Percentiles rank a stretch among this genome's conserved stretches.
Conservation (phyloP, 2,329 filamentous ascomycete species). For the Geosmithia flava region DNA sequence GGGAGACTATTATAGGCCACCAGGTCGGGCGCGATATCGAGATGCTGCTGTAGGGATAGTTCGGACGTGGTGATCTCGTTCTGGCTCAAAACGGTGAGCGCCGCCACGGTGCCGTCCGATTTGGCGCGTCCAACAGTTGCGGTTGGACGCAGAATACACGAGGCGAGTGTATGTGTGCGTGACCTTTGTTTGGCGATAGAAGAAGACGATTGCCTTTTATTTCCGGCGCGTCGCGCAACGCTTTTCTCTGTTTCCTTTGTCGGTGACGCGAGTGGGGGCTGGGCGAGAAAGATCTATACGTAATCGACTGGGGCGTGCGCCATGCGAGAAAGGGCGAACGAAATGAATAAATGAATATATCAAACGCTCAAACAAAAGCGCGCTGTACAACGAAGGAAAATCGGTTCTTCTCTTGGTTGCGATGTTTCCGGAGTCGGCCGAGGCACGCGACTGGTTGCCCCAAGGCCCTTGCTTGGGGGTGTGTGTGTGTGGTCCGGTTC, state of each 20-base stretch:
- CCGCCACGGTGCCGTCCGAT: slow-evolving; percentile 36
- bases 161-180: not conserved
- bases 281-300: too few relatives aligned
- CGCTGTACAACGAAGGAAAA: too few relatives aligned
- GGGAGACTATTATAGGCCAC: slow-evolving; percentile 32
- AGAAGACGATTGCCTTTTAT: too few relatives aligned
- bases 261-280: too few relatives aligned
- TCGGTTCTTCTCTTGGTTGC: too few relatives aligned
- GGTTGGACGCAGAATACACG: too few relatives aligned
- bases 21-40: slow-evolving; percentile 41
- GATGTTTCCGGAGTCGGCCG: not conserved
- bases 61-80: slow-evolving; percentile 30
- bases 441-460: not conserved
- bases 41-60: slow-evolving; percentile 47
- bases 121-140: not conserved
- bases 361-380: too few relatives aligned
- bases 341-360: too few relatives aligned
- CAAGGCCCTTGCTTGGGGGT: not conserved
- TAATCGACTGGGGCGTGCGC: too few relatives aligned
- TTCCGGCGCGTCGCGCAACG: too few relatives aligned
- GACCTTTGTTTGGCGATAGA: not conserved
- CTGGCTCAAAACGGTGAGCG: slow-evolving; percentile 41
- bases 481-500: not conserved
- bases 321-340: too few relatives aligned
- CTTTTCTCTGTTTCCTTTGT: too few relatives aligned